Evolutionary conservation across 345 rosid species (phyloP), one percentile per base, ranked within the genome.

Genomic region (Diplotaxis tenuifolia): DNA sequence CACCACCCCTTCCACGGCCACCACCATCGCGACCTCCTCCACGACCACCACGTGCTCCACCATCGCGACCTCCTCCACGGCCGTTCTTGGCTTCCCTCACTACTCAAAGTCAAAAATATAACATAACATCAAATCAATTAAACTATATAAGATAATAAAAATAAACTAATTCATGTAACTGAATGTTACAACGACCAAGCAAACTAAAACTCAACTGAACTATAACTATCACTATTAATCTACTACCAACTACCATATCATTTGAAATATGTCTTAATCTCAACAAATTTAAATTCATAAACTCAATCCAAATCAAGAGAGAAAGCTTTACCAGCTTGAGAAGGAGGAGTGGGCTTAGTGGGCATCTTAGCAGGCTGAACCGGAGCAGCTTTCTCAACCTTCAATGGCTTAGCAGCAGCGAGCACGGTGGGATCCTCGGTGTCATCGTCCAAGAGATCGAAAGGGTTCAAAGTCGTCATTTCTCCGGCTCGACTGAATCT

Each of bases 381-480:
- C n/a, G 79, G 67, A 69, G 81, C 62, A 9, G 67, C 25, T 81
- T 86, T 82, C 20, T 40, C 73, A 22, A 70, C 75, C 27, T 82
- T 83, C 68, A 75, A 77, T 72, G 84, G 72, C 73, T 82, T 81
- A 79, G 84, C 85, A 1, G 89, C 90, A 1, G 87, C 92, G 38
- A 95, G 62, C 64, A 58, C 84, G 45, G 70, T 75, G 0, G 86
- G 84, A 62, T 95, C 98, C 75, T 88, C 99, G 12, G 78, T 79
- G 56, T 86, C 96, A 38, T 82, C 91, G 2, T 87, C 92, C 70
- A 95, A 80, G 75, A 95, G 84, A 85, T 83, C 89, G 20, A 95
- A 95, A 9, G 93, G 93, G 85, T 95, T 95, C 84, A 47, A 7
- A 71, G 88, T 86, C 69, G 97, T 83, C 99, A 95, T 95, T 75